phyloP scores from a whole-genome alignment of 2,329 filamentous ascomycete species.

The Coleophoma crateriformis region DNA sequence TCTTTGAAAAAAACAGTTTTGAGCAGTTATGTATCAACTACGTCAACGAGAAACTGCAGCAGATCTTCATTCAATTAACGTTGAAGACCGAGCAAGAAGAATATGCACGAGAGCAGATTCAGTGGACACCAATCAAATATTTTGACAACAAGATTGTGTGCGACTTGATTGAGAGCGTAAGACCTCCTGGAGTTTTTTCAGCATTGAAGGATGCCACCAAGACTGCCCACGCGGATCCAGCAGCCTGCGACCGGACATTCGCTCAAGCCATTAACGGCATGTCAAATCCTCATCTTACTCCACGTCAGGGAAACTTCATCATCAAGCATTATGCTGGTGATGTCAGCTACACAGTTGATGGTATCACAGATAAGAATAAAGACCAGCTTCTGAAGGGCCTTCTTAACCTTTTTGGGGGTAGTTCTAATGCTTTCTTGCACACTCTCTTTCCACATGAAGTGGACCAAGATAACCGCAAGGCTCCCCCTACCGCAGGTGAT shows the following conservation, averaged over 20 bases:
- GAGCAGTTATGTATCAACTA: constrained; percentile 99
- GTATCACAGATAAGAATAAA: constrained; percentile 99
- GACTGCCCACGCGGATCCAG: constrained; percentile 93
- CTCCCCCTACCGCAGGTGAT: constrained; percentile 91
- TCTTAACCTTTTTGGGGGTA: constrained; percentile 78
- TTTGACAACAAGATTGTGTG: constrained; percentile 99
- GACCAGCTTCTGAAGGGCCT: constrained; percentile 94
- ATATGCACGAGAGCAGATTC: constrained; percentile 90
- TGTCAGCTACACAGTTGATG: constrained; percentile 88
- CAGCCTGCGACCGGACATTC: constrained; percentile 91
- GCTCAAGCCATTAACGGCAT: constrained; percentile 90
- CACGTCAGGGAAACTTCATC: constrained; percentile 91
- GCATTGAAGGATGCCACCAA: constrained; percentile 97
- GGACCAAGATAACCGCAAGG: constrained; percentile 90
- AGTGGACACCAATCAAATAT: constrained; percentile 98
- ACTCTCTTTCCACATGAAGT: constrained; percentile 87
- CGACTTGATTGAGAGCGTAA: constrained; percentile 87
- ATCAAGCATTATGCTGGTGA: constrained; percentile 99
- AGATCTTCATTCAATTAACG: constrained; percentile 98
- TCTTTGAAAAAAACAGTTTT: constrained; percentile 98
- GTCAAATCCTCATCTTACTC: constrained; percentile 85
- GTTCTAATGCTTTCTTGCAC: constrained; percentile 81
- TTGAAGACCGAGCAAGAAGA: constrained; percentile 97
- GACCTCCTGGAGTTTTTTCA: constrained; percentile 89
- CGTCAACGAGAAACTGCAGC: constrained; percentile 97